phyloP scores from a whole-genome alignment of 1,284 basidiomycete genomes.

The Tylopilus sp. region DNA sequence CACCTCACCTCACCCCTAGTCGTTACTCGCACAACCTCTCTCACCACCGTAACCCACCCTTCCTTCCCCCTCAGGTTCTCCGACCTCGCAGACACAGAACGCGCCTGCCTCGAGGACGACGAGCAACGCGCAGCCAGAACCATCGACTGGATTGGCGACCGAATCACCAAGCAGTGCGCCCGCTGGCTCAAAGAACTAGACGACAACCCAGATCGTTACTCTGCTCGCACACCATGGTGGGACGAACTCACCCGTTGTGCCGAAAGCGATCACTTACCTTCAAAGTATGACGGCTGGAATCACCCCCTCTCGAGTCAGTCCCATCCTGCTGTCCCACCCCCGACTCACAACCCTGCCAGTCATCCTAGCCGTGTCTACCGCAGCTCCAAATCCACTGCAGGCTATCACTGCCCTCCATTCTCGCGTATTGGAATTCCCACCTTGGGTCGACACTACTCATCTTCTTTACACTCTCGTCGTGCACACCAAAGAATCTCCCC shows the following conservation, averaged over 20 bases:
- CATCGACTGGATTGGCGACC: slow-evolving; percentile 76
- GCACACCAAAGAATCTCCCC: slow-evolving; percentile 62
- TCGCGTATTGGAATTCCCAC: slow-evolving; percentile 59
- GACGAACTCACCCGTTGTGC: slow-evolving; percentile 71
- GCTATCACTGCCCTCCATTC: slow-evolving; percentile 67
- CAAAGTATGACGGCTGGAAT: slow-evolving; percentile 73
- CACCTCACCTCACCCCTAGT: slow-evolving; percentile 43
- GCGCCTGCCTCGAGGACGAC: slow-evolving; percentile 69
- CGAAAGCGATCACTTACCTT: slow-evolving; percentile 71
- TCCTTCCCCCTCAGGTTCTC: slow-evolving; percentile 75
- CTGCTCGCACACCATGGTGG: slow-evolving; percentile 72
- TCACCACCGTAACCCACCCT: slow-evolving; percentile 63
- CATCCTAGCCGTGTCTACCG: slow-evolving; percentile 73
- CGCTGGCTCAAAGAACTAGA: slow-evolving; percentile 66
- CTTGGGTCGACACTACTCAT: slow-evolving; percentile 71
- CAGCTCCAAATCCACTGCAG: slow-evolving; percentile 70
- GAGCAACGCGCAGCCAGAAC: slow-evolving; percentile 69
- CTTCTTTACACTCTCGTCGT: slow-evolving; percentile 72
- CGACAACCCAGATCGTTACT: slow-evolving; percentile 38
- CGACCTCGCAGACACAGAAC: slow-evolving; percentile 63
- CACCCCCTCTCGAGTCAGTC: slow-evolving; percentile 72
- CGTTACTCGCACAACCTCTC: slow-evolving; percentile 68
- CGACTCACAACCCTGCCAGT: slow-evolving; percentile 41
- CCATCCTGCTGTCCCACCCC: slow-evolving; percentile 1
- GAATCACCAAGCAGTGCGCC: slow-evolving; percentile 55